phyloP scores from a whole-genome alignment of 768 basidiomycete genomes.

The Leccinum broughii region DNA sequence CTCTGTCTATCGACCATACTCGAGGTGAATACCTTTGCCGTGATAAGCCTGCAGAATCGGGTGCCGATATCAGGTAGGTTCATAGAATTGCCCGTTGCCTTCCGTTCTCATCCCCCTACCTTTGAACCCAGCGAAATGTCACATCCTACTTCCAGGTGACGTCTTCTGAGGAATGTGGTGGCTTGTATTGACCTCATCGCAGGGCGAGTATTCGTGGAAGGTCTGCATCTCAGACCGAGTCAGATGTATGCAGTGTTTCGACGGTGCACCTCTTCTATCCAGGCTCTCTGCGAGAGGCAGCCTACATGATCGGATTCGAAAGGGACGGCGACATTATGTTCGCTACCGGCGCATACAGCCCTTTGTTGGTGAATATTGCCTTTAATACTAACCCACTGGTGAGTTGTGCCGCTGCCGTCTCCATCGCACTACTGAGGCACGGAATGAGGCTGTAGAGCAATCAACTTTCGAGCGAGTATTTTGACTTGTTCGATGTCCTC shows the following conservation, averaged over 20 bases:
- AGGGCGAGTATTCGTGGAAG: slow-evolving; percentile 63
- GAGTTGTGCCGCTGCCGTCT: slow-evolving; percentile 35
- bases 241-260: not conserved
- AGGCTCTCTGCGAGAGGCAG: slow-evolving; percentile 57
- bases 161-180: not conserved
- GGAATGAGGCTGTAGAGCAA: slow-evolving; percentile 42
- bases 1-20: slow-evolving; percentile 55
- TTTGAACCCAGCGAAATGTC: slow-evolving; percentile 47
- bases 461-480: slow-evolving; percentile 54
- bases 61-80: slow-evolving; percentile 53
- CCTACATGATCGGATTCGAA: slow-evolving; percentile 67
- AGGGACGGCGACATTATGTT: slow-evolving; percentile 62
- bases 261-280: not conserved
- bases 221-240: slow-evolving; percentile 6
- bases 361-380: slow-evolving; percentile 51
- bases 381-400: slow-evolving; percentile 43
- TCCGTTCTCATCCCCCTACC: not conserved
- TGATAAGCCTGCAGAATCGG: slow-evolving; percentile 82
- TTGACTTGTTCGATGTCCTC: not conserved
- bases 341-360: slow-evolving; percentile 66
- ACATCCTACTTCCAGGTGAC: slow-evolving; percentile 49
- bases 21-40: slow-evolving; percentile 84
- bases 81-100: not conserved
- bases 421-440: not conserved
- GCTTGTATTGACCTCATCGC: not conserved